Conservation (phyloP, 345 rosid genomes). For the Erucastrum elatum region DNA sequence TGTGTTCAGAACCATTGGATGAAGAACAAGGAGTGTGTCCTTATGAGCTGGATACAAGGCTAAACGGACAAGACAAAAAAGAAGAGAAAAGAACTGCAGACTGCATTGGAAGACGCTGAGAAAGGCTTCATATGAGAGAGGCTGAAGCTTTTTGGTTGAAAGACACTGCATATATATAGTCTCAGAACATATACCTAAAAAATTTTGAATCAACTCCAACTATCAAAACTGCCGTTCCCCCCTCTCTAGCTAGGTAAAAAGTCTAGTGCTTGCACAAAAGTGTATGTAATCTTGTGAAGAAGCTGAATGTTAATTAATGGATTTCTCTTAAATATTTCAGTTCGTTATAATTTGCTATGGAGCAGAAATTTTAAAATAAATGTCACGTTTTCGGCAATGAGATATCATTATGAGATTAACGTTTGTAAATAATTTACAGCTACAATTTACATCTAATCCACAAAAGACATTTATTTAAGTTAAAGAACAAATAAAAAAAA, state of each 20-base stretch:
- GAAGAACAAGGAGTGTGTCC: neutral
- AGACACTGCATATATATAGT: conserved; percentile 55
- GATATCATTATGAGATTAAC: neutral
- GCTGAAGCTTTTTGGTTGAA: conserved; percentile 76
- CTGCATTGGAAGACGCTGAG: conserved; percentile 44
- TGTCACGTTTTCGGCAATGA: neutral
- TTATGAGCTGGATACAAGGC: conserved; percentile 43
- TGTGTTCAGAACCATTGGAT: conserved; percentile 15
- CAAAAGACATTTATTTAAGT: neutral
- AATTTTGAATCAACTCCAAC: too few relatives aligned
- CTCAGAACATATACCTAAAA: too few relatives aligned
- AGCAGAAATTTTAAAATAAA: neutral
- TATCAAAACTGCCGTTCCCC: conserved; percentile 23
- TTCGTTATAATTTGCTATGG: neutral
- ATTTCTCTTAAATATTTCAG: neutral
- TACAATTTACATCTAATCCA: neutral
- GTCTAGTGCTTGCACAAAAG: neutral
- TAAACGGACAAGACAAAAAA: conserved; percentile 62
- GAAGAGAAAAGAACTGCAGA: conserved; percentile 63
- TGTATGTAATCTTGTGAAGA: conserved; percentile 6
- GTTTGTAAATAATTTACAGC: neutral
- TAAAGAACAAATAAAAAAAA: too few relatives aligned
- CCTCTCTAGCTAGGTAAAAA: conserved; percentile 12
- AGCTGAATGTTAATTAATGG: neutral
- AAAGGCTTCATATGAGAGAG: conserved; percentile 24